phyloP scores from a whole-genome alignment of 208 protist genomes.

The Trypanosoma conorhini region DNA sequence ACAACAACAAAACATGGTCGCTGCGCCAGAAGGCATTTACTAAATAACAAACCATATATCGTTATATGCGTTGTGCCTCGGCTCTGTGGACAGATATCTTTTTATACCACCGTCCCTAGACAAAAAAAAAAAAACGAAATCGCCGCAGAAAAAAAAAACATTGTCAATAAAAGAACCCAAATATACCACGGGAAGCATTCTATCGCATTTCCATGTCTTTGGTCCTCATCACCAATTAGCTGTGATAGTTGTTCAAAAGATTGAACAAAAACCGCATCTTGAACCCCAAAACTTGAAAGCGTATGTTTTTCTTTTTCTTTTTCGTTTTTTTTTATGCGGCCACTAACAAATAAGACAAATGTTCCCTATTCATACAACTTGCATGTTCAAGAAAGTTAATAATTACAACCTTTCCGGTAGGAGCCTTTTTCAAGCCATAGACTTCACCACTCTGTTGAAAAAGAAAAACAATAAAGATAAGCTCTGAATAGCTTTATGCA shows the following conservation, averaged over 20 bases:
- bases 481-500: conserved; percentile 14
- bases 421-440: background rate
- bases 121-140: background rate
- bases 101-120: background rate
- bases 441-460: conserved; percentile 19
- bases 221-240: background rate
- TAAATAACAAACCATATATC: background rate
- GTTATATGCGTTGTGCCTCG: background rate
- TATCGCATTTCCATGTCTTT: background rate
- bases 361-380: conserved; percentile 13
- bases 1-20: background rate
- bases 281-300: background rate
- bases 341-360: background rate
- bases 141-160: background rate
- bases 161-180: background rate
- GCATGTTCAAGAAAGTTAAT: conserved; percentile 7
- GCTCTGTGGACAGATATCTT: background rate
- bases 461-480: conserved; percentile 22
- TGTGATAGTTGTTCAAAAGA: background rate
- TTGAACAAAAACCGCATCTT: conserved; percentile 2
- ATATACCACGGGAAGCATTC: background rate
- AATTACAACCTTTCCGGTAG: background rate
- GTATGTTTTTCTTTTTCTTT: too few relatives aligned
- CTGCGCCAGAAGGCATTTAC: background rate
- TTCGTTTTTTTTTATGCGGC: too few relatives aligned